Conservation (phyloP, 768 basidiomycete species). For the Kwoniella dendrophila region DNA sequence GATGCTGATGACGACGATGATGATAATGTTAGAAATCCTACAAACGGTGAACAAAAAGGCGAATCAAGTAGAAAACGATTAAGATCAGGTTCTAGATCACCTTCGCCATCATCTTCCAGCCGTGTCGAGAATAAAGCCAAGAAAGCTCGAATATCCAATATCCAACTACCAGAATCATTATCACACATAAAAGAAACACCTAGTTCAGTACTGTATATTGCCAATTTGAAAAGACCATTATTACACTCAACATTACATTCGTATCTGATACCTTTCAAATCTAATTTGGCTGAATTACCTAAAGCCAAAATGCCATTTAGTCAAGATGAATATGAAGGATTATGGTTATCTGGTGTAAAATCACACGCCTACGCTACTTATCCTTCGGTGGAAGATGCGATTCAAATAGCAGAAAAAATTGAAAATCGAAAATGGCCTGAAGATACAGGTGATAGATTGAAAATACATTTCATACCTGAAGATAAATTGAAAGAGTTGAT, state of each 20-base stretch:
- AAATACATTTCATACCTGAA: slow-evolving; percentile 50
- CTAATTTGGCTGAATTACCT: slow-evolving; percentile 21
- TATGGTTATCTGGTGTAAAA: slow-evolving; percentile 50
- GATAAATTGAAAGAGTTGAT: slow-evolving; percentile 42
- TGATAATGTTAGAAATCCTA: too few relatives aligned
- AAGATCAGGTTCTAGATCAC: too few relatives aligned
- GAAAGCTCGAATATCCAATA: slow-evolving; percentile 18
- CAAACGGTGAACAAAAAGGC: background rate
- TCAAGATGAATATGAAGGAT: slow-evolving; percentile 25
- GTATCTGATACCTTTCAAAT: slow-evolving; percentile 22
- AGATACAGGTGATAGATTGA: slow-evolving; percentile 41
- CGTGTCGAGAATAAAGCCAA: background rate
- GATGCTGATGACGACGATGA: slow-evolving; percentile 13
- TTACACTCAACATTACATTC: slow-evolving; percentile 41
- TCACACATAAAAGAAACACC: slow-evolving; percentile 52
- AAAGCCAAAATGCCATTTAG: slow-evolving; percentile 35
- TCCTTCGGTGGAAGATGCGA: slow-evolving; percentile 26
- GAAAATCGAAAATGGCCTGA: slow-evolving; percentile 45
- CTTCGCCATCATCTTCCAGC: background rate
- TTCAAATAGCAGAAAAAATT: slow-evolving; percentile 35
- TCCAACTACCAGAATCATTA: slow-evolving; percentile 37
- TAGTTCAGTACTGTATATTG: slow-evolving; percentile 50
- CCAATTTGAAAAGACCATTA: slow-evolving; percentile 53
- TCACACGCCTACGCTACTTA: slow-evolving; percentile 46
- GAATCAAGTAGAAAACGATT: slow-evolving; percentile 14